A percentile compares a stretch with the other conserved stretches of the same genome.
phyloP scores from a whole-genome alignment of 768 basidiomycete genomes.

The Suillus discolor region DNA sequence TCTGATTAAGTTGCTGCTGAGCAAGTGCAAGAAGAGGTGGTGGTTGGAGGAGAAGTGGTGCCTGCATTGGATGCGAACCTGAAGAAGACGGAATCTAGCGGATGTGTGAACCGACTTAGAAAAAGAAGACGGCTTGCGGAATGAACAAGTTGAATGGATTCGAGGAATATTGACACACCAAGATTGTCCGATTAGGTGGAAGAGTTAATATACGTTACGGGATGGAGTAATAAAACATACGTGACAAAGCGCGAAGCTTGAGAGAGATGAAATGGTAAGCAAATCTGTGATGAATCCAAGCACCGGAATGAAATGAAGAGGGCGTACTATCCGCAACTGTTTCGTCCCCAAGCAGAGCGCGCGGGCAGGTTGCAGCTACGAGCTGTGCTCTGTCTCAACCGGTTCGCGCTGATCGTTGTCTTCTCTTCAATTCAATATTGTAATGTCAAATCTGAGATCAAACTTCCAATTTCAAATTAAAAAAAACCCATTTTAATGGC shows the following conservation, averaged over 20 bases:
- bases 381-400: conserved; percentile 2
- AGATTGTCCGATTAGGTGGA: conserved; percentile 29
- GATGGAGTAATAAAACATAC: conserved; percentile 16
- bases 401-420: conserved; percentile 12
- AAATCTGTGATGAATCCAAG: conserved; percentile 7
- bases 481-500: conserved; percentile 7
- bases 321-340: conserved; percentile 3
- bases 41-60: conserved; percentile 29
- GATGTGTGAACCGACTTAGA: conserved; percentile 18
- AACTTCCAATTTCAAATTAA: conserved; percentile 36
- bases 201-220: conserved; percentile 33
- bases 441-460: conserved; percentile 20
- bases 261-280: conserved; percentile 15
- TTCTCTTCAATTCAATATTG: not conserved
- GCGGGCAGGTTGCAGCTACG: not conserved
- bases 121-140: conserved; percentile 22
- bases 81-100: conserved; percentile 15
- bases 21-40: conserved; percentile 24
- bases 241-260: conserved; percentile 20
- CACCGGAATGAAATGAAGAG: conserved; percentile 2
- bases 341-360: not conserved
- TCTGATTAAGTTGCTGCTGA: not conserved
- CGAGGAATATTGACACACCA: conserved; percentile 23
- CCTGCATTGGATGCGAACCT: conserved; percentile 23
- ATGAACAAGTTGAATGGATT: conserved; percentile 18